phyloP scores from a whole-genome alignment of 2,329 filamentous ascomycete species.

The Geosmithia flava region DNA sequence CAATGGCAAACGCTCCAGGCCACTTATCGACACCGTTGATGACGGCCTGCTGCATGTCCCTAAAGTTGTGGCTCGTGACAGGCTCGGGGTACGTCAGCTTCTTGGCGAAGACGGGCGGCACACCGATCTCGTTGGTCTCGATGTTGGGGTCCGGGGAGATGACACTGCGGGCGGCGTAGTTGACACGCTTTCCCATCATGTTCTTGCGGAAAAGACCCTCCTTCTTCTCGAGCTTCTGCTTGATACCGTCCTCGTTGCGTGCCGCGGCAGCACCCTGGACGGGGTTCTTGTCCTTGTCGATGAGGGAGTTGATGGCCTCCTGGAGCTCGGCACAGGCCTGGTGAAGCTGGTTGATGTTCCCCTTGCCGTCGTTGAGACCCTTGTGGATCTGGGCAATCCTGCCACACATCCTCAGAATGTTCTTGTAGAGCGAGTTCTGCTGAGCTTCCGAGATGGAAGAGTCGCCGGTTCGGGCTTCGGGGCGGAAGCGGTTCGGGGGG shows the following conservation, averaged over 20 bases:
- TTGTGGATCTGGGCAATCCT: constrained; percentile 58
- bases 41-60: constrained; percentile 89
- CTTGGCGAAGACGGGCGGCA: constrained; percentile 93
- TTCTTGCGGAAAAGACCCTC: constrained; percentile 97
- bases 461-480: constrained; percentile 70
- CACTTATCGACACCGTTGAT: constrained; percentile 90
- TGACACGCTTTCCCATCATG: constrained; percentile 99
- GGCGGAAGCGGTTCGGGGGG: constrained; percentile 83
- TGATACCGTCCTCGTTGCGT: constrained; percentile 83
- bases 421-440: constrained; percentile 79
- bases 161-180: constrained; percentile 92
- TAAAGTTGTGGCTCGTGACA: constrained; percentile 93
- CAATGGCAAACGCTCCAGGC: constrained; percentile 87
- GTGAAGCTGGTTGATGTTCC: constrained; percentile 59
- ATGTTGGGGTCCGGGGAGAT: constrained; percentile 98
- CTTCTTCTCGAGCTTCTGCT: constrained; percentile 97
- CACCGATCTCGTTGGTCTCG: constrained; percentile 96
- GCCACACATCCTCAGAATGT: constrained; percentile 65
- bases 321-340: constrained; percentile 76
- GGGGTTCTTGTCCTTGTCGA: constrained; percentile 81
- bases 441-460: constrained; percentile 77
- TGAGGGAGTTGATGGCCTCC: constrained; percentile 81
- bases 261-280: constrained; percentile 66
- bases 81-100: constrained; percentile 96
- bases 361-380: constrained; percentile 30